These are phyloP conservation scores for Colletotrichum orbiculare DNA, from an alignment of 2,329 filamentous ascomycete species.

Conservation along the genomic window DNA sequence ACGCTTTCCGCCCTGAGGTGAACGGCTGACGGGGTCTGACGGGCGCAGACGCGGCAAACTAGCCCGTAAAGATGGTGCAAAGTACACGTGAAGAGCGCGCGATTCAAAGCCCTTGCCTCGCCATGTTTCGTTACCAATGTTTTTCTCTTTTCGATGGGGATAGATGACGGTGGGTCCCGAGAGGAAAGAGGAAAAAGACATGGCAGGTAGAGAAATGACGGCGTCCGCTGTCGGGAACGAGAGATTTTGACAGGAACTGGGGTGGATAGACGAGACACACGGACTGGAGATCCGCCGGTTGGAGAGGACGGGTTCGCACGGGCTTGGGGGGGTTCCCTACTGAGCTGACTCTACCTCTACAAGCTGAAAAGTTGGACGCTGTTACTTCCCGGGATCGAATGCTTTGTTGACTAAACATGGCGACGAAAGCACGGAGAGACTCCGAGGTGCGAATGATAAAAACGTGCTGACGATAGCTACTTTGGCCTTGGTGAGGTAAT, in stretches of 20 bases:
- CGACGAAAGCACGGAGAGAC: not conserved
- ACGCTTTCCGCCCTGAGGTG: no score
- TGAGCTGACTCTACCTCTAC: no score
- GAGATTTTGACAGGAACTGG: constrained; percentile 12
- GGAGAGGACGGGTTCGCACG: constrained; percentile 4
- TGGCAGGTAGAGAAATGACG: not conserved
- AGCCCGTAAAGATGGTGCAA: no score
- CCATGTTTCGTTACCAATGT: no score
- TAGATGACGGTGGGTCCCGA: no score
- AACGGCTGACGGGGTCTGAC: no score
- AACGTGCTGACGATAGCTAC: no score
- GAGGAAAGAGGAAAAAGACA: not conserved
- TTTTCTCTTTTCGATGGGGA: no score
- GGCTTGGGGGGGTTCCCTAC: not conserved
- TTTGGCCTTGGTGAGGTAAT: no score
- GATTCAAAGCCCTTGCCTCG: constrained; percentile 7
- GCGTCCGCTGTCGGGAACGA: constrained; percentile 5
- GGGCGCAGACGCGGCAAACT: no score
- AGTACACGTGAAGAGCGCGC: not conserved
- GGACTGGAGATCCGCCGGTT: constrained; percentile 21
- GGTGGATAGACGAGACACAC: constrained; percentile 2
- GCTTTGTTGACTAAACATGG: not conserved
- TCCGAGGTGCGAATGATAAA: not conserved
- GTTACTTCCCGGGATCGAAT: no score
- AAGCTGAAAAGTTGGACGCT: no score